Evolutionary conservation across 441 rosid species (phyloP).

Genomic region (Metrosideros polymorpha): DNA sequence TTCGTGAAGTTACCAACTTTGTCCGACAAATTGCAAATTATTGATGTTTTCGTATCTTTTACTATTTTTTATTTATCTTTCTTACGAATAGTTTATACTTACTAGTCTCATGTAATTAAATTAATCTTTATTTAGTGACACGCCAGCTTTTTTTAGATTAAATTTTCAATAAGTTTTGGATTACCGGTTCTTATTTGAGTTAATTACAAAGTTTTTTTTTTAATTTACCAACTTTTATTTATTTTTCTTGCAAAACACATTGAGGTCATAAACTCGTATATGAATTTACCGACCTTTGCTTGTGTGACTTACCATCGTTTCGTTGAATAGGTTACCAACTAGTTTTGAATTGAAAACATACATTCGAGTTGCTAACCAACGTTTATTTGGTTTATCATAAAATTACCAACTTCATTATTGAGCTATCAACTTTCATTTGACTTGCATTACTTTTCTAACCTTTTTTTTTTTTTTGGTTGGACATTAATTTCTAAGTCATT

Average conservation of each 20-base stretch:
- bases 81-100: not conserved
- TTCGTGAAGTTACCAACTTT: not conserved
- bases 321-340: not conserved
- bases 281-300: not conserved
- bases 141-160: not conserved
- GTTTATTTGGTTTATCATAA: not conserved
- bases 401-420: not conserved
- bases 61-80: not conserved
- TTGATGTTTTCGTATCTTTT: not conserved
- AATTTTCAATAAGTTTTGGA: not conserved
- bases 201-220: not conserved
- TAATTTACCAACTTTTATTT: not conserved
- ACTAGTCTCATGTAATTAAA: not conserved
- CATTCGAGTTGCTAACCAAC: not conserved
- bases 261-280: not conserved
- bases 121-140: not conserved
- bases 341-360: not conserved
- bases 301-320: not conserved
- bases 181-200: not conserved
- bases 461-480: too few relatives aligned
- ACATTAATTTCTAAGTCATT: not conserved
- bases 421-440: not conserved
- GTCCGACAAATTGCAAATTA: not conserved
- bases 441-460: not conserved
- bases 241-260: not conserved